A percentile compares a stretch with the other conserved stretches of the same genome.
These are phyloP conservation scores for Gillenia trifoliata DNA, from an alignment of 306 rosid genomes.

Conservation along the genomic window DNA sequence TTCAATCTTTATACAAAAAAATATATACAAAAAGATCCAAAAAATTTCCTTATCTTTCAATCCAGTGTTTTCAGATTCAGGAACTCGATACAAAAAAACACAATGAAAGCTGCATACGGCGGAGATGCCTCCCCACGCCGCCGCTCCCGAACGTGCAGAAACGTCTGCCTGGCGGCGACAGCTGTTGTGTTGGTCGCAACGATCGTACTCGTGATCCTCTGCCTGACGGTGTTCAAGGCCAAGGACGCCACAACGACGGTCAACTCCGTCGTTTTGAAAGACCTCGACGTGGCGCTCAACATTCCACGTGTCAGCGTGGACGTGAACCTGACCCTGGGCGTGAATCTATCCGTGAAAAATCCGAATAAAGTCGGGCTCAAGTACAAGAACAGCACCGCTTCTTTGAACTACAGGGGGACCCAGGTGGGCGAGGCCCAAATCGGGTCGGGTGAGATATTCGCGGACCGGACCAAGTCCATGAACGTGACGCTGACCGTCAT, in stretches of 20 bases:
- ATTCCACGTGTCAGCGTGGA: not conserved
- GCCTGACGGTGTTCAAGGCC: conserved; percentile 52
- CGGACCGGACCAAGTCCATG: conserved; percentile 28
- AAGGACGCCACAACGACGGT: conserved; percentile 13
- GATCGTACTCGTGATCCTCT: conserved; percentile 27
- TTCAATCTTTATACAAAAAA: not conserved
- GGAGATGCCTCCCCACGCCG: not conserved
- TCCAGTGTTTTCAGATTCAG: no score
- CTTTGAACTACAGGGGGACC: conserved; percentile 48
- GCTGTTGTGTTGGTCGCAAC: not conserved
- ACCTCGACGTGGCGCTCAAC: conserved; percentile 26
- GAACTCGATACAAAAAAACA: not conserved
- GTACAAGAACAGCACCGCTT: conserved; percentile 35
- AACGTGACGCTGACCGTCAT: conserved; percentile 43
- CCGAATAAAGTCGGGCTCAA: conserved; percentile 47
- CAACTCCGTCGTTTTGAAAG: conserved; percentile 23
- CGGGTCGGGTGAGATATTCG: conserved; percentile 27
- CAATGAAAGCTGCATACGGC: not conserved
- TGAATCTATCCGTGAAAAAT: conserved; percentile 37
- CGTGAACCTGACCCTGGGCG: conserved; percentile 44
- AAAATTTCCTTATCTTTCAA: no score
- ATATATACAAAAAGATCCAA: not conserved
- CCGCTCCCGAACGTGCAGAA: conserved; percentile 19
- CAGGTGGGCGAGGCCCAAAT: conserved; percentile 49
- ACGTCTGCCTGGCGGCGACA: conserved; percentile 18